Conservation (phyloP, 208 protist species). For the Trypanosomatidae sp. region DNA sequence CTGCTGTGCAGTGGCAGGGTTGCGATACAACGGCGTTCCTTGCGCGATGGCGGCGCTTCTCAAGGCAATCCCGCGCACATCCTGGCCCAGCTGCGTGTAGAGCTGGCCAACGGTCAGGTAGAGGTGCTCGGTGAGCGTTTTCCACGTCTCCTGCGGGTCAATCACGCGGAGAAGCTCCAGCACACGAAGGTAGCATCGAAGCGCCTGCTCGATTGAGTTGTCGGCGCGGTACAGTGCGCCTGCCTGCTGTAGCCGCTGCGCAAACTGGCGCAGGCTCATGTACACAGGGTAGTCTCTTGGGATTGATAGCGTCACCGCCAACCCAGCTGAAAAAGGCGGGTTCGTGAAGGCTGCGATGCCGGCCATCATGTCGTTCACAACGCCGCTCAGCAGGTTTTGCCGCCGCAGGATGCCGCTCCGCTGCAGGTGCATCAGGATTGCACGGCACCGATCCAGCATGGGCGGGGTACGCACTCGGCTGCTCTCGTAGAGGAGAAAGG, state of each 20-base stretch:
- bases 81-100: conserved; percentile 61
- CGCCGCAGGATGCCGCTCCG: conserved; percentile 38
- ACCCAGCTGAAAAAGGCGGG: conserved; percentile 56
- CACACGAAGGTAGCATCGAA: conserved; percentile 75
- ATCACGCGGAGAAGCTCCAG: conserved; percentile 51
- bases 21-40: conserved; percentile 58
- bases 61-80: conserved; percentile 55
- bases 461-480: conserved; percentile 62
- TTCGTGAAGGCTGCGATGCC: conserved; percentile 58
- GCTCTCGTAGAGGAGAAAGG: conserved; percentile 69
- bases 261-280: conserved; percentile 56
- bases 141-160: conserved; percentile 54
- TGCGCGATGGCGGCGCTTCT: conserved; percentile 46
- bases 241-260: conserved; percentile 40
- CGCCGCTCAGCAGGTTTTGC: conserved; percentile 38
- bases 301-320: conserved; percentile 35
- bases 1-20: conserved; percentile 25
- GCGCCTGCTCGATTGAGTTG: conserved; percentile 40
- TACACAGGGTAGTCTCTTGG: conserved; percentile 46
- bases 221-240: conserved; percentile 53
- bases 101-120: conserved; percentile 46
- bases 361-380: conserved; percentile 69
- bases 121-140: conserved; percentile 56
- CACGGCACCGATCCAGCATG: conserved; percentile 42
- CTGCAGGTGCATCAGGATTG: conserved; percentile 49